These are phyloP conservation scores for Chlamydomonas incerta DNA, from an alignment of 139 green algal genomes.

Conservation along the genomic window DNA sequence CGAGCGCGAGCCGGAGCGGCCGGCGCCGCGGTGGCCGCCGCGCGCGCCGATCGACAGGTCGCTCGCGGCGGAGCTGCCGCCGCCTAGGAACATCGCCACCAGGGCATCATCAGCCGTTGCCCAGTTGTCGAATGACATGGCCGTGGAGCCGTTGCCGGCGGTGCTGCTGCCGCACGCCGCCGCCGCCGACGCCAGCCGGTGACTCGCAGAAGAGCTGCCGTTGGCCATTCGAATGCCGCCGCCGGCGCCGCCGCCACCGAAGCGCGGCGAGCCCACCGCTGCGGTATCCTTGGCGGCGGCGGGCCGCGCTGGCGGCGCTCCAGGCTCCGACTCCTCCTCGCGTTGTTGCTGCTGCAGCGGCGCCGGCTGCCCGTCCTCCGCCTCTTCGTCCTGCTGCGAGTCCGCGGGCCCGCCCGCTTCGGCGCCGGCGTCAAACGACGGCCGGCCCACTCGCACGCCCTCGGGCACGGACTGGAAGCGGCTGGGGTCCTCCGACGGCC, in stretches of 20 bases:
- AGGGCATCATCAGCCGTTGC: constrained; percentile 4
- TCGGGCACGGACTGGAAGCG: no score
- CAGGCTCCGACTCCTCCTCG: not conserved
- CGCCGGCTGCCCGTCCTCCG: no score
- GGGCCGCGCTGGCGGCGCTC: not conserved
- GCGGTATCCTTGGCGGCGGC: not conserved
- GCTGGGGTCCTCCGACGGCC: no score
- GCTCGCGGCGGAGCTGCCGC: no score
- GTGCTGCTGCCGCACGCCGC: not conserved
- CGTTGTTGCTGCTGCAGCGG: no score
- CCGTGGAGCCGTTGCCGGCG: not conserved
- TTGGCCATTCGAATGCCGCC: not conserved
- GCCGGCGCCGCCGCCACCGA: not conserved
- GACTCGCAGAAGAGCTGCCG: not conserved
- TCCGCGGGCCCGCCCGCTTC: no score
- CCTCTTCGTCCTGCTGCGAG: no score
- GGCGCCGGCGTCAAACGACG: no score
- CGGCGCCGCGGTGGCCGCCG: no score
- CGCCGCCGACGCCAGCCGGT: not conserved
- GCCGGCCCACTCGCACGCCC: no score
- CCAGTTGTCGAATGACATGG: constrained; percentile 45
- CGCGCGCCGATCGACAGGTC: no score
- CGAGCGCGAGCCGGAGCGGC: no score
- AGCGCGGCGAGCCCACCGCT: not conserved
- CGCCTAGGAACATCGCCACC: constrained; percentile 23